A percentile compares a stretch with the other conserved stretches of the same genome.
phyloP scores from a whole-genome alignment of 768 basidiomycete species.

The Leucosporidium creatinivorum region DNA sequence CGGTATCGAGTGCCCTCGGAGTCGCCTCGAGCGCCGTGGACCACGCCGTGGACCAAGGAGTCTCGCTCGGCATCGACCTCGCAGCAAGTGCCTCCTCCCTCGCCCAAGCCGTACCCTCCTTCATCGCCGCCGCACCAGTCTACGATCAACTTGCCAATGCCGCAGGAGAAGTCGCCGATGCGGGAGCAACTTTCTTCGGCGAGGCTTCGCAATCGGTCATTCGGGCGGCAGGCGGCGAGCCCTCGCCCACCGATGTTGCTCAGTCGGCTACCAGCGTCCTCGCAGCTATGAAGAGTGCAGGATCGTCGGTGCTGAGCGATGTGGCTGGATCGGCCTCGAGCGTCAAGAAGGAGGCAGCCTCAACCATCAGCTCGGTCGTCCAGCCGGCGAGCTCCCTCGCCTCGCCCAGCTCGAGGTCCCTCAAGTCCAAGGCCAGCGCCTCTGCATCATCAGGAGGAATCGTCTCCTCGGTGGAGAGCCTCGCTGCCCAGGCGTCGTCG shows the following conservation, averaged over 20 bases:
- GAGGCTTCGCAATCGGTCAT: constrained; percentile 8
- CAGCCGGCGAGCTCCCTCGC: too few relatives aligned
- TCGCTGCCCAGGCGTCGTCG: not conserved
- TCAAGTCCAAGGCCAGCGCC: too few relatives aligned
- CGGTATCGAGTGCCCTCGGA: not conserved
- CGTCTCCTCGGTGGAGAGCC: not conserved
- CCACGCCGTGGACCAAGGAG: not conserved
- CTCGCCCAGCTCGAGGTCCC: too few relatives aligned
- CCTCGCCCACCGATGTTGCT: not conserved
- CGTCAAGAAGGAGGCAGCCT: too few relatives aligned
- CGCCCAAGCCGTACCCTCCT: not conserved
- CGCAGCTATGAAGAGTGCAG: too few relatives aligned
- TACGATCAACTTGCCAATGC: not conserved
- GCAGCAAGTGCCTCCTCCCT: constrained; percentile 5
- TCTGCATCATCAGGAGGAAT: too few relatives aligned
- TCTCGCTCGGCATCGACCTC: not conserved
- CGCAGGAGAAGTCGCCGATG: not conserved
- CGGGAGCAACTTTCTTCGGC: constrained; percentile 12
- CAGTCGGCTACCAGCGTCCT: constrained; percentile 2
- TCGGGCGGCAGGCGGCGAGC: constrained; percentile 8
- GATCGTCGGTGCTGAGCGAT: too few relatives aligned
- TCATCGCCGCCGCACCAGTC: constrained; percentile 3
- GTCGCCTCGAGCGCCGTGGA: constrained; percentile 10
- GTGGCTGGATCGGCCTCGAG: too few relatives aligned
- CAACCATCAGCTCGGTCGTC: too few relatives aligned